These are phyloP conservation scores for Macrophomina phaseolina DNA, from an alignment of 2,329 filamentous ascomycete genomes.

Conservation along the genomic window DNA sequence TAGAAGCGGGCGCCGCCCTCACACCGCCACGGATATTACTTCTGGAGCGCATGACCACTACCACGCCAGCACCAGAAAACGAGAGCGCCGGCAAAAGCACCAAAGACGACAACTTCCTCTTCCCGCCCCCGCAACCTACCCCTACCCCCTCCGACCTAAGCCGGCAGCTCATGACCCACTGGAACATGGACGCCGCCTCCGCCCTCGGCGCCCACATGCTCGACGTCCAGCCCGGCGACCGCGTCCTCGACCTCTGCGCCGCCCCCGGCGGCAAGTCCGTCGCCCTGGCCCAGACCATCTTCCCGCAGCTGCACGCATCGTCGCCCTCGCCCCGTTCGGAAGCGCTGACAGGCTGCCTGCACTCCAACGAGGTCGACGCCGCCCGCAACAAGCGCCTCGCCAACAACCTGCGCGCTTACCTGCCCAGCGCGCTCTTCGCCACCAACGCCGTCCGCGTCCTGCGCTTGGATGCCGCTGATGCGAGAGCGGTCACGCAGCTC, in stretches of 20 bases:
- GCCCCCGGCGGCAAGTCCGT: conserved; percentile 47
- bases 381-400: conserved; percentile 41
- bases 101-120: conserved; percentile 25
- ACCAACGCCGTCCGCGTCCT: conserved; percentile 31
- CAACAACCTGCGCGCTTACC: conserved; percentile 34
- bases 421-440: conserved; percentile 32
- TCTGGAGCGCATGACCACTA: neutral
- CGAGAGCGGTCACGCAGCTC: conserved; percentile 32
- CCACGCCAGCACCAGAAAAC: neutral
- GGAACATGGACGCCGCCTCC: conserved; percentile 38
- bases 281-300: conserved; percentile 41
- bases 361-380: conserved; percentile 45
- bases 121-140: conserved; percentile 32
- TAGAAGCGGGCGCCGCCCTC: neutral
- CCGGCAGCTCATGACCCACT: conserved; percentile 35
- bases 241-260: conserved; percentile 50
- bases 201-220: conserved; percentile 40
- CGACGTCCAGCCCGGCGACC: conserved; percentile 42
- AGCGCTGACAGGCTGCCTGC: conserved; percentile 38
- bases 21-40: neutral
- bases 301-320: conserved; percentile 30
- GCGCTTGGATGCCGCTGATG: conserved; percentile 33
- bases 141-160: neutral
- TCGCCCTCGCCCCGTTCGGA: neutral
- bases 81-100: neutral